A percentile compares a stretch with the other conserved stretches of the same genome.
Evolutionary conservation across 306 rosid genomes (phyloP).

Genomic region (Quercus bicolor): DNA sequence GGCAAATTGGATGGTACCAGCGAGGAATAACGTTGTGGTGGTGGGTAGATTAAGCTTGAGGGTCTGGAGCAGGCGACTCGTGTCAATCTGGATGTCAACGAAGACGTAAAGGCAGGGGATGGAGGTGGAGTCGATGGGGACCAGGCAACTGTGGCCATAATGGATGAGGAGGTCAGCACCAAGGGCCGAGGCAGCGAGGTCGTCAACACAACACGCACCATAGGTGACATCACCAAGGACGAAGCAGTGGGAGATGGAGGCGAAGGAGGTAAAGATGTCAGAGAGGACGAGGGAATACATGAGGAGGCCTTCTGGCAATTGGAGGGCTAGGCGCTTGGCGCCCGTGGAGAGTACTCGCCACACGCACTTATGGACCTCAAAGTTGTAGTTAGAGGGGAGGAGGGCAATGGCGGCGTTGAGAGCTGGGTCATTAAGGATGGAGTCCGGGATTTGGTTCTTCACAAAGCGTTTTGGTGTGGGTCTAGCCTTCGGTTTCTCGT

Average conservation of each 20-base stretch:
- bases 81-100: conserved; percentile 74
- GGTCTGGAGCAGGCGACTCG: conserved; percentile 50
- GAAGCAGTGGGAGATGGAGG: conserved; percentile 41
- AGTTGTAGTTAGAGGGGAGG: conserved; percentile 63
- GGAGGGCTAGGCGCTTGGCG: conserved; percentile 48
- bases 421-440: conserved; percentile 38
- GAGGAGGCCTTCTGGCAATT: conserved; percentile 59
- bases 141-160: conserved; percentile 74
- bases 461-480: conserved; percentile 43
- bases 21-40: conserved; percentile 44
- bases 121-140: conserved; percentile 72
- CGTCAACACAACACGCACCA: conserved; percentile 58
- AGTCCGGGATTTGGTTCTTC: conserved; percentile 47
- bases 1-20: conserved; percentile 86
- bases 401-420: conserved; percentile 47
- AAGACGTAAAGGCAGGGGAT: conserved; percentile 89
- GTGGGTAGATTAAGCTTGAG: conserved; percentile 45
- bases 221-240: conserved; percentile 50
- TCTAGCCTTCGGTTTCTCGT: conserved; percentile 10
- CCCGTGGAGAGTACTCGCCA: conserved; percentile 51
- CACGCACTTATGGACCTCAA: conserved; percentile 71
- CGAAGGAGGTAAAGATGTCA: conserved; percentile 60
- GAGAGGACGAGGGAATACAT: conserved; percentile 55
- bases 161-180: conserved; percentile 44
- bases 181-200: conserved; percentile 50